Conservation (phyloP, 2,329 filamentous ascomycete species). For the Trichothecium sympodiale region DNA sequence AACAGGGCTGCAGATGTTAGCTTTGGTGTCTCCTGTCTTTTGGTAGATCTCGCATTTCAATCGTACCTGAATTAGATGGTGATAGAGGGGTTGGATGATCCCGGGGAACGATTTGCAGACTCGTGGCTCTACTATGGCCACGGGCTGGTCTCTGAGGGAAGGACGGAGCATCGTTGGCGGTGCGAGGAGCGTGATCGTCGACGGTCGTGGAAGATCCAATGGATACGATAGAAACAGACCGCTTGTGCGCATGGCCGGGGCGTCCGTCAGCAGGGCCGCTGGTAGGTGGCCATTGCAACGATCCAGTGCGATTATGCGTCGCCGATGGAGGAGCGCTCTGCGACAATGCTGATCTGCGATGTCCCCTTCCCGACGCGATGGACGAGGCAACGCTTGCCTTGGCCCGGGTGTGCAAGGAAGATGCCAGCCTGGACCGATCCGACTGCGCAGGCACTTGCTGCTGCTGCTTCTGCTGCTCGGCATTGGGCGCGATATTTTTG, state of each 20-base stretch:
- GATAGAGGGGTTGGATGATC: slow-evolving; percentile 31
- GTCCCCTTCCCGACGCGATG: slow-evolving; percentile 35
- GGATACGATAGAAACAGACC: slow-evolving; percentile 75
- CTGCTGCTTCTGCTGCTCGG: slow-evolving; percentile 18
- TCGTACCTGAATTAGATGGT: slow-evolving; percentile 25
- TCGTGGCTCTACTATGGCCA: slow-evolving; percentile 68
- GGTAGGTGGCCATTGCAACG: slow-evolving; percentile 33
- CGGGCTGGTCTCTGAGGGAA: slow-evolving; percentile 39
- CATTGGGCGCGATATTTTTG: slow-evolving; percentile 60
- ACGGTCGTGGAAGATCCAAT: slow-evolving; percentile 47
- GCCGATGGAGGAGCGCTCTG: slow-evolving; percentile 40
- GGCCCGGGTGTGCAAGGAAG: slow-evolving; percentile 29
- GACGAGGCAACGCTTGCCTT: slow-evolving; percentile 32
- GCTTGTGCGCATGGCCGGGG: slow-evolving; percentile 51
- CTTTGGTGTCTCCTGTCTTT: not conserved
- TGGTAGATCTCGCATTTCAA: not conserved
- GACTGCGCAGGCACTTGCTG: slow-evolving; percentile 13
- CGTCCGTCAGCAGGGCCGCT: slow-evolving; percentile 17
- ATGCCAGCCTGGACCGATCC: slow-evolving; percentile 26
- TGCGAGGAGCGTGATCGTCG: slow-evolving; percentile 33
- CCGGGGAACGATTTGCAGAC: slow-evolving; percentile 55
- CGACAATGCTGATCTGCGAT: slow-evolving; percentile 54
- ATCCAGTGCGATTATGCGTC: slow-evolving; percentile 33
- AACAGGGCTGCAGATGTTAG: slow-evolving; percentile 20
- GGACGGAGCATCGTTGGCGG: slow-evolving; percentile 20